Conservation (phyloP, 148 eudicot genomes). For the Camellia sinensis region DNA sequence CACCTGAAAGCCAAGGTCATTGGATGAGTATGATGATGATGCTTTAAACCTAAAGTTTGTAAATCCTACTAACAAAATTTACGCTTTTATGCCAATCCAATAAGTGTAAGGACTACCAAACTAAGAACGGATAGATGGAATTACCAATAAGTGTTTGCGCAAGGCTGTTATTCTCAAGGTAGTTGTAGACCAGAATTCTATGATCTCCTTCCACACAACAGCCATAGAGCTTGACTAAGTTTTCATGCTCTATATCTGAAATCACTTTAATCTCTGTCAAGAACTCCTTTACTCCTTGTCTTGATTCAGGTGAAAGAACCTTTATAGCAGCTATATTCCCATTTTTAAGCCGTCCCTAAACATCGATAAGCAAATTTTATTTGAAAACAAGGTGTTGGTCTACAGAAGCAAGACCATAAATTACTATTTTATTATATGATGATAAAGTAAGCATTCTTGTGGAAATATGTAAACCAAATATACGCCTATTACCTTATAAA, state of each 20-base stretch:
- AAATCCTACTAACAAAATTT: neutral
- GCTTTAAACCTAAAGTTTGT: neutral
- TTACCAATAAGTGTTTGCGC: slow-evolving; percentile 47
- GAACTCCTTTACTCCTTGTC: slow-evolving; percentile 52
- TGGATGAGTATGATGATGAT: neutral
- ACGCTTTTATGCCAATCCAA: neutral
- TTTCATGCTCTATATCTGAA: slow-evolving; percentile 39
- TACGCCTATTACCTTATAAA: slow-evolving; percentile 37
- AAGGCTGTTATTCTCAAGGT: slow-evolving; percentile 51
- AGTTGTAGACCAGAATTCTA: slow-evolving; percentile 52
- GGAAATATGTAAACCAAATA: neutral
- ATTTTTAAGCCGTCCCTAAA: slow-evolving; percentile 46
- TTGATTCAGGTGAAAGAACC: slow-evolving; percentile 49
- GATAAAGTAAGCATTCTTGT: slow-evolving; percentile 1
- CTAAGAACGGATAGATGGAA: slow-evolving; percentile 6
- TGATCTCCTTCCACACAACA: slow-evolving; percentile 49
- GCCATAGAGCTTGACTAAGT: slow-evolving; percentile 50
- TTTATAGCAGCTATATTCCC: slow-evolving; percentile 51
- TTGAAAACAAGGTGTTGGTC: neutral
- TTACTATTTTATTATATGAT: neutral
- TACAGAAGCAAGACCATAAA: neutral
- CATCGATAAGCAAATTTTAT: neutral
- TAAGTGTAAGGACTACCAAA: neutral
- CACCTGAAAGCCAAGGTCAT: slow-evolving; percentile 22
- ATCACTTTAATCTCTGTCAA: slow-evolving; percentile 48